Conservation (phyloP, 2,329 filamentous ascomycete genomes). For the Fusarium anthophilum region DNA sequence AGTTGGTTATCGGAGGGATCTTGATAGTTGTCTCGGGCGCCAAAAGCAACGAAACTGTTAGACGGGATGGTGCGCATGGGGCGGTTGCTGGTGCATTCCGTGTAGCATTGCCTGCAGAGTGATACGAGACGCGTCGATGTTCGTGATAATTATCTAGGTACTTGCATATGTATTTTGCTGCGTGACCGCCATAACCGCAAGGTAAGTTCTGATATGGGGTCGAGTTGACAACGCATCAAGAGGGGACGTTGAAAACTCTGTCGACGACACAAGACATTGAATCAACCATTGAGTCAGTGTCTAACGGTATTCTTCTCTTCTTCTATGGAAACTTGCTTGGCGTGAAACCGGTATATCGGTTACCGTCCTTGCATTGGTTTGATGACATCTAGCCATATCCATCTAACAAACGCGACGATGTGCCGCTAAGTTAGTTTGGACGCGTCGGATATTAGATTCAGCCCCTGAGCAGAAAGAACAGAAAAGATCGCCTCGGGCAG, state of each 20-base stretch:
- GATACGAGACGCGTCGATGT: slow-evolving; percentile 11
- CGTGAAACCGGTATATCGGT: slow-evolving; percentile 13
- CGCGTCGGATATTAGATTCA: slow-evolving; percentile 16
- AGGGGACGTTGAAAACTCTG: neutral
- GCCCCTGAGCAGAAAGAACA: slow-evolving; percentile 26
- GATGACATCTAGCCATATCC: neutral
- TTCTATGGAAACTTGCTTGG: slow-evolving; percentile 1
- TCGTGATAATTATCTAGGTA: neutral
- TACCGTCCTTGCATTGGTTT: slow-evolving; percentile 15
- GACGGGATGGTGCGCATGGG: slow-evolving; percentile 2
- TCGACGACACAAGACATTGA: neutral
- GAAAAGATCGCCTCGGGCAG: slow-evolving; percentile 16
- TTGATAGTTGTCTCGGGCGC: slow-evolving; percentile 1
- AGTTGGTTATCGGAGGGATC: neutral
- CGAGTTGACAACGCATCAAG: slow-evolving; percentile 15
- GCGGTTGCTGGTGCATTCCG: slow-evolving; percentile 19
- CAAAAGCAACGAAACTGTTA: neutral
- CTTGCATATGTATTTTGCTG: slow-evolving; percentile 9
- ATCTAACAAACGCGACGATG: slow-evolving; percentile 6
- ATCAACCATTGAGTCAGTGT: neutral
- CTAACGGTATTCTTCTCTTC: neutral
- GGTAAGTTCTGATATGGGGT: neutral
- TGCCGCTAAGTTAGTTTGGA: slow-evolving; percentile 13
- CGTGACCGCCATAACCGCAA: slow-evolving; percentile 23
- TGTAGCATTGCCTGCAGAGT: slow-evolving; percentile 20